Base-by-base conservation (phyloP, 805 yeast species). In the Starmerella davenportii region DNA sequence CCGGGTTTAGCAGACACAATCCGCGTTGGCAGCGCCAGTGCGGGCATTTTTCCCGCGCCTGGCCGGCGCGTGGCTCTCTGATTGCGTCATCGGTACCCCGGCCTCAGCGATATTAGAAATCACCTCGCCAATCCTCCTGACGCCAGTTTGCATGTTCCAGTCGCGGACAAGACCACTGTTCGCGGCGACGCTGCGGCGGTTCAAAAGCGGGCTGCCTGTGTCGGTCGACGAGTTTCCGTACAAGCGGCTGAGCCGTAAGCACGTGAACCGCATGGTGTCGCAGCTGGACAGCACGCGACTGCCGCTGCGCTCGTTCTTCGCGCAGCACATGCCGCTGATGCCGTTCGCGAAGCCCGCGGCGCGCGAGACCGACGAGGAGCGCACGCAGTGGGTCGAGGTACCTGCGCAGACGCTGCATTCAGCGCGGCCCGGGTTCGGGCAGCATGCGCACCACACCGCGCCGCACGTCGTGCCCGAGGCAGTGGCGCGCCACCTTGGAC, bases 301-400 rank as follows among this genome's bases (percentile, higher is more conserved):
- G 17, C 52, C 56, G 20, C 44, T 49, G 18, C 65, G 63, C 32
- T 63, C 68, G 2, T 50, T 66, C 29, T 62, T 64, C 46, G 66
- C 69, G 11, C 67, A 69, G 13, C 63, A 64, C 45, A 57, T 63
- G 27, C 70, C 70, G 2, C 49, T 66, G 29, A 47, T 65, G 43
- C 64, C 66, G 11, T 58, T 62, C 39, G 54, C 47, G 17, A 29
- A 35, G 25, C 46, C 49, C 5, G 32, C 35, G 3, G 27, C 21
- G 13, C 30, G 43, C 19, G 54, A 51, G 21, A 58, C 60, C 2
- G 43, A 41, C 21, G 43, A 37, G 9, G 47, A 36, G 17, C 36
- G 40, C 4, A 25, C 38, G 15, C 15, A 24, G 24, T 35, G 40
- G 35, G 27, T 25, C 27, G 32, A 29, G 19, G 32, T 14, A 17